Evolutionary conservation across 2,329 filamentous ascomycete genomes (phyloP).

Genomic region (Aspergillus fumigatiaffinis): DNA sequence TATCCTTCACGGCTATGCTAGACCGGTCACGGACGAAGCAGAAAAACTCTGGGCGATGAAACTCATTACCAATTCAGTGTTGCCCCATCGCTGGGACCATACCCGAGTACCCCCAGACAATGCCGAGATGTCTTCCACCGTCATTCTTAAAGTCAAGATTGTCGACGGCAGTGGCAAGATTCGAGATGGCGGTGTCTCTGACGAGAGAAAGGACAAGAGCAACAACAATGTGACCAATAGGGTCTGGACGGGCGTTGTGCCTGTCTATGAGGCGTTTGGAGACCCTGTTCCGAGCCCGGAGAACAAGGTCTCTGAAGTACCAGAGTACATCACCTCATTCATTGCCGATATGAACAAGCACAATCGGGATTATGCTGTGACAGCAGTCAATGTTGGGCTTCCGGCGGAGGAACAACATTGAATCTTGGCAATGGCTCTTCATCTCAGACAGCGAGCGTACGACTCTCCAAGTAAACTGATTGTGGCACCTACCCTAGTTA

Average conservation of each 20-base stretch:
- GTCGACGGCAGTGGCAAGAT: slow-evolving; percentile 72
- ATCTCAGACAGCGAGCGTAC: not conserved
- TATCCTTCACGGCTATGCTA: slow-evolving; percentile 70
- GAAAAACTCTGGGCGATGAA: slow-evolving; percentile 78
- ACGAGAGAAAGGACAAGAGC: slow-evolving; percentile 54
- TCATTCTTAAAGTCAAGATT: slow-evolving; percentile 66
- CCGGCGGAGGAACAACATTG: slow-evolving; percentile 30
- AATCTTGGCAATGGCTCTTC: not conserved
- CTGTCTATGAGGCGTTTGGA: slow-evolving; percentile 62
- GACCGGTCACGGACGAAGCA: slow-evolving; percentile 59
- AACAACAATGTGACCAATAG: slow-evolving; percentile 44
- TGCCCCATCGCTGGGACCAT: slow-evolving; percentile 65
- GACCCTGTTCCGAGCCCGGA: slow-evolving; percentile 58
- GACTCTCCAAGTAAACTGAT: not conserved
- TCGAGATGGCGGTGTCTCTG: slow-evolving; percentile 60
- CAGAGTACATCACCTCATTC: slow-evolving; percentile 58
- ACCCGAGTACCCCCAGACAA: slow-evolving; percentile 66
- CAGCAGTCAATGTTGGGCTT: slow-evolving; percentile 25
- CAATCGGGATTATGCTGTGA: slow-evolving; percentile 41
- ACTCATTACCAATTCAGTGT: slow-evolving; percentile 70
- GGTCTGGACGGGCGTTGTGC: slow-evolving; percentile 60
- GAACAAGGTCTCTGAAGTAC: slow-evolving; percentile 57
- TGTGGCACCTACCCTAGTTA: not conserved
- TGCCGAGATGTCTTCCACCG: slow-evolving; percentile 71
- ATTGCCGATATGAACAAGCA: slow-evolving; percentile 46